These are phyloP conservation scores for Paxillus ammoniavirescens DNA, from an alignment of 768 basidiomycete genomes.

Conservation along the genomic window DNA sequence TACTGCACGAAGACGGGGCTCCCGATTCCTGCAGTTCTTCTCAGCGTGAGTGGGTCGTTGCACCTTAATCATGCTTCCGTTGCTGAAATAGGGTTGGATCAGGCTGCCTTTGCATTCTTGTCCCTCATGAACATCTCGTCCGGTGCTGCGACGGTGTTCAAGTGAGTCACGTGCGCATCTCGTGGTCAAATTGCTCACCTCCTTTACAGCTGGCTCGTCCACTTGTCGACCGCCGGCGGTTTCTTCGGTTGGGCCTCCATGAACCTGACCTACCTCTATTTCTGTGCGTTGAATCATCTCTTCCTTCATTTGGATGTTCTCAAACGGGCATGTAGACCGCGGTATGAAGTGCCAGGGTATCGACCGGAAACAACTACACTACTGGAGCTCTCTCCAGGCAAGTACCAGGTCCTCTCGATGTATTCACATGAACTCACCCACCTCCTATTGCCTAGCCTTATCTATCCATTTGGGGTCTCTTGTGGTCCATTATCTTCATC, in stretches of 20 bases:
- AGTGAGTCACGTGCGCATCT: not conserved
- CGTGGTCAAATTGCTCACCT: too few species aligned
- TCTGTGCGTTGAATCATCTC: slow-evolving; percentile 37
- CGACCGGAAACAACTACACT: slow-evolving; percentile 59
- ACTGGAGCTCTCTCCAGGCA: slow-evolving; percentile 52
- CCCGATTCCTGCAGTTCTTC: slow-evolving; percentile 37
- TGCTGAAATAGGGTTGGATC: slow-evolving; percentile 1
- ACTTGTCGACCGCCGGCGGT: slow-evolving; percentile 61
- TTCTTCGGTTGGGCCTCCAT: slow-evolving; percentile 67
- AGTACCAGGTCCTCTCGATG: not conserved
- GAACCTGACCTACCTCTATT: slow-evolving; percentile 68
- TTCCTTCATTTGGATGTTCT: not conserved
- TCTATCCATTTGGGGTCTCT: slow-evolving; percentile 63
- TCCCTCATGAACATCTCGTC: slow-evolving; percentile 62
- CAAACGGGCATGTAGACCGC: slow-evolving; percentile 40
- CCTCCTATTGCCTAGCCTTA: slow-evolving; percentile 39
- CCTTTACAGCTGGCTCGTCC: slow-evolving; percentile 57
- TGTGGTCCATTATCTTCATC: slow-evolving; percentile 61
- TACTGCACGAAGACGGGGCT: slow-evolving; percentile 47
- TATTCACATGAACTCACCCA: slow-evolving; percentile 18
- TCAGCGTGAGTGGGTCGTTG: slow-evolving; percentile 11
- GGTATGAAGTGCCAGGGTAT: slow-evolving; percentile 71
- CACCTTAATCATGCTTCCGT: slow-evolving; percentile 23
- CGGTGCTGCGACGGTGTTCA: slow-evolving; percentile 40
- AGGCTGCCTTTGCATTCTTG: slow-evolving; percentile 42